Evolutionary conservation across 345 rosid species (phyloP), one percentile per base, ranked within the genome.

Genomic region (Populus pruinosa): DNA sequence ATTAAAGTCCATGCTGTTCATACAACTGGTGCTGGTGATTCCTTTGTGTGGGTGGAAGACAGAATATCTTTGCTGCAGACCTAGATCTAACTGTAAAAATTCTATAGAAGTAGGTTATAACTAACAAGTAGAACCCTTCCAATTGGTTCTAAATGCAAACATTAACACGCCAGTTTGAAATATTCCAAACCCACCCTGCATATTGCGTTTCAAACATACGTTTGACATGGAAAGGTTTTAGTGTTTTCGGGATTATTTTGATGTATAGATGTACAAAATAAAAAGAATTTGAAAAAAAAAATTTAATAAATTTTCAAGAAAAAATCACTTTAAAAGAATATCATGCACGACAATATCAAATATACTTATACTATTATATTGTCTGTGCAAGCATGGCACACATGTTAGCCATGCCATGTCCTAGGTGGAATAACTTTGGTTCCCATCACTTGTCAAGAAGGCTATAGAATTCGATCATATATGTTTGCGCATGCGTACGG

Each of bases 11-110:
- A 86, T 33, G 35, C 93, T 5, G 90, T 91, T 29, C 97, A 94
- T 83, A 92, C 96, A 35, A 91, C 97, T 1, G 96, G 96, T 80
- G 97, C 97, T 36, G 97, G 96, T 39, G 96, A 92, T 87, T 88
- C 98, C 59, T 94, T 92, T 39, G 43, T 36, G 92, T 91, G 12
- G 87, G 94, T 49, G 97, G 96, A 27, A 9, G 92, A 65, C 88
- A 91, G 43, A 82, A 76, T 81, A 73, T 85, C 87, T 82, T 94
- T 78, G 92, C 96, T 69, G 82, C 91, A 74, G 89, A 94, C 79
- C 79, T 56, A 41, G 76, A 77, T 55, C 76, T 91, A 10, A 18
- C 56, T 6, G 20, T 82, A 79, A 64, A 85, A 80, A 86, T 94
- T 14, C 6, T 7, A 14, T 20, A 6, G 56, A 18, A 50, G 56